Evolutionary conservation across 805 yeast species (phyloP), one percentile per base, ranked within the genome.

Genomic region (Wickerhamiella allomyrinae): DNA sequence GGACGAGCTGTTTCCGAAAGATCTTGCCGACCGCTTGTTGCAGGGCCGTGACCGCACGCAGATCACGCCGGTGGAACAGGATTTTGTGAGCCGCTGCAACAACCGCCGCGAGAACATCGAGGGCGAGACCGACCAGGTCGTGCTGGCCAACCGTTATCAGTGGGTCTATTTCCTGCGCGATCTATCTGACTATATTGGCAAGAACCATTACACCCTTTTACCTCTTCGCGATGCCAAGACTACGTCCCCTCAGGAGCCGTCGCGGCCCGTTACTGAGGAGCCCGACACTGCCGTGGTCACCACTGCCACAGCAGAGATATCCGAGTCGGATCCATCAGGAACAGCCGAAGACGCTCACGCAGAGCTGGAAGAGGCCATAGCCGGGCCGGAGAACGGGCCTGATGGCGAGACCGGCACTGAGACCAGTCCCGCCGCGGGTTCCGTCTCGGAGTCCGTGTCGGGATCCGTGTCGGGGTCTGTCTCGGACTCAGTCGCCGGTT

Each of bases 141-240:
- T 67, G 17, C 65, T 89, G 37, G 66, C 77, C 50, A 78, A 76
- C 49, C 78, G 74, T 48, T 89, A 85, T 59, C 87, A 79, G 50
- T 89, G 96, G 95, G 70, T 80, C 46, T 72, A 75, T 44, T 89
- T 87, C 56, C 67, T 89, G 49, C 78, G 76, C 51, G 91, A 82
- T 47, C 57, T 91, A 39, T 70, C 81, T 45, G 91, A 80, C 35
- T 87, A 82, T 54, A 78, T 82, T 19, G 69, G 78, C 40, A 81
- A 78, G 53, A 81, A 57, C 40, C 57, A 54, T 40, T 47, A 50
- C 23, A 29, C 54, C 5, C 41, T 22, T 13, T 20, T 20, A 20
- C 36, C 25, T 20, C 41, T 19, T 3, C 34, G 3, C 11, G 34
- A 17, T n/a, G 11, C 34, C 5, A 7, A 31, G 21, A 13, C 15